Conservation (phyloP, 306 rosid species). For the Corylus americana region DNA sequence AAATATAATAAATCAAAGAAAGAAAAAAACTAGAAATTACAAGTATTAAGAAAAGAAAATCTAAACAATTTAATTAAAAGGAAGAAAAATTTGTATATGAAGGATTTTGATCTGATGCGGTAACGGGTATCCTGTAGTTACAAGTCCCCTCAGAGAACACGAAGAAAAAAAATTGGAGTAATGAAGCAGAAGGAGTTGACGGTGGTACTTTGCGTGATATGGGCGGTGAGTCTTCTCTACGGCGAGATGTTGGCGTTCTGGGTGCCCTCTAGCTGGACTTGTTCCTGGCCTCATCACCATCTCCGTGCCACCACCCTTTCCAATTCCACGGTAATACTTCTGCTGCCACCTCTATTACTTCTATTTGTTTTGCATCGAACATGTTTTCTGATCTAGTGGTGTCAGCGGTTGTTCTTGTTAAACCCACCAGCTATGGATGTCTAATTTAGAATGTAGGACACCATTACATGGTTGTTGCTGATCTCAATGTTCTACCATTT, state of each 20-base stretch:
- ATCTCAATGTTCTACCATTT: not conserved
- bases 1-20: too few relatives aligned
- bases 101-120: too few relatives aligned
- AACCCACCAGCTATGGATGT: not conserved
- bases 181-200: constrained; percentile 78
- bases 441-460: not conserved
- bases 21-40: too few relatives aligned
- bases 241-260: constrained; percentile 73
- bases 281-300: constrained; percentile 72
- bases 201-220: constrained; percentile 47
- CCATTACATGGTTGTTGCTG: not conserved
- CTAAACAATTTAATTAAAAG: too few relatives aligned
- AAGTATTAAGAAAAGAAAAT: too few relatives aligned
- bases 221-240: constrained; percentile 66
- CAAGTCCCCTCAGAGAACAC: not conserved
- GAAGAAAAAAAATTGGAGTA: constrained; percentile 5
- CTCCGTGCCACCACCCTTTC: constrained; percentile 28
- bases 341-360: not conserved
- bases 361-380: not conserved
- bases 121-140: not conserved
- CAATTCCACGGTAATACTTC: constrained; percentile 40
- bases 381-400: not conserved
- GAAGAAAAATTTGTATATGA: too few relatives aligned
- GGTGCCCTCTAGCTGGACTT: constrained; percentile 51
- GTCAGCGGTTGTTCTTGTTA: not conserved